These are phyloP conservation scores for Fusarium pilosicola DNA, from an alignment of 2,329 filamentous ascomycete species.

Conservation along the genomic window DNA sequence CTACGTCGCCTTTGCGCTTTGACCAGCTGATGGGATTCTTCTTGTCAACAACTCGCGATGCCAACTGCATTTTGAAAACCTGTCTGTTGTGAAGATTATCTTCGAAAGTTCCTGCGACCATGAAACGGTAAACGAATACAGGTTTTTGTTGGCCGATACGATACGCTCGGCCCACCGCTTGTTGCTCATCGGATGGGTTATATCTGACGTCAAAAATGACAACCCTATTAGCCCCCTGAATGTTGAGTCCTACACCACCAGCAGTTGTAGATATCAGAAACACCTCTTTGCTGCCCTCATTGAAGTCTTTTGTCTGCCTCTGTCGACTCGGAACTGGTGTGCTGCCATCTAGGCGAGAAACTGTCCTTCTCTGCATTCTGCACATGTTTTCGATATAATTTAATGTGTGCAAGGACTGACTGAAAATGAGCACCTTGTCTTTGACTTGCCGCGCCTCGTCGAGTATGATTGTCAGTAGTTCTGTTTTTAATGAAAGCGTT, in stretches of 20 bases:
- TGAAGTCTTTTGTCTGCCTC: conserved; percentile 74
- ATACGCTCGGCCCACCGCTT: conserved; percentile 87
- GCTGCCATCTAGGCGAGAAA: conserved; percentile 73
- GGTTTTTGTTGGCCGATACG: conserved; percentile 83
- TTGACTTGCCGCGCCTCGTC: conserved; percentile 66
- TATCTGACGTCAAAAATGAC: conserved; percentile 86
- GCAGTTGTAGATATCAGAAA: conserved; percentile 87
- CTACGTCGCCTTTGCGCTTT: conserved; percentile 63
- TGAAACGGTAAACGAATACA: conserved; percentile 86
- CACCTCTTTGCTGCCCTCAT: conserved; percentile 64
- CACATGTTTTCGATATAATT: conserved; percentile 73
- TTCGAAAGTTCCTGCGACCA: conserved; percentile 83
- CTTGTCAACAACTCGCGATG: conserved; percentile 83
- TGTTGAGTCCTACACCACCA: conserved; percentile 85
- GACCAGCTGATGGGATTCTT: conserved; percentile 78
- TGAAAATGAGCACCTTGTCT: conserved; percentile 86
- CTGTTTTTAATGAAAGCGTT: conserved; percentile 73
- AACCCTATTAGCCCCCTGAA: conserved; percentile 84
- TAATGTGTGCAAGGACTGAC: conserved; percentile 75
- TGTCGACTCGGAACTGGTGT: conserved; percentile 69
- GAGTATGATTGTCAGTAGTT: conserved; percentile 75
- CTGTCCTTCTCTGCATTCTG: conserved; percentile 57
- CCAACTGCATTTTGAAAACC: conserved; percentile 85
- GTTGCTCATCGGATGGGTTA: conserved; percentile 84
- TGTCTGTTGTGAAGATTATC: conserved; percentile 76